These are phyloP conservation scores for Pleurotus citrinopileatus DNA, from an alignment of 768 basidiomycete genomes.

Conservation along the genomic window DNA sequence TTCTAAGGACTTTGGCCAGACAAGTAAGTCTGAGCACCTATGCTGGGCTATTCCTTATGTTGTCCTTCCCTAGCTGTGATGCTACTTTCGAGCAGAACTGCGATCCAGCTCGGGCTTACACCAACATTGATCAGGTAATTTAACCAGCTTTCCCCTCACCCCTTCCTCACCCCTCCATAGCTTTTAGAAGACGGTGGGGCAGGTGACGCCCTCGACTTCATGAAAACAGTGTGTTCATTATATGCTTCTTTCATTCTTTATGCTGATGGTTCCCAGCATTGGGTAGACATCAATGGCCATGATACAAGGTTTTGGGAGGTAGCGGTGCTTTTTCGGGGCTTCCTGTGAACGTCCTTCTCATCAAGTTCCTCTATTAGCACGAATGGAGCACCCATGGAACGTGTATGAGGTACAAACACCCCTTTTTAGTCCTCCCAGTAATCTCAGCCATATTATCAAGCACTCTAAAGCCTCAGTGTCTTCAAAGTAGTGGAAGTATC, in stretches of 20 bases:
- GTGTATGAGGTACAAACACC: constrained; percentile 38
- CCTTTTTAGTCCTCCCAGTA: neutral
- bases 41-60: neutral
- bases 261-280: constrained; percentile 34
- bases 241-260: neutral
- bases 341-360: constrained; percentile 8
- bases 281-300: constrained; percentile 58
- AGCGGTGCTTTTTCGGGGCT: constrained; percentile 15
- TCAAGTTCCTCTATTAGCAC: no score
- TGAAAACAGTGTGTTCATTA: constrained; percentile 45
- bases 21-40: constrained; percentile 28
- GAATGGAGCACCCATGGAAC: constrained; percentile 74
- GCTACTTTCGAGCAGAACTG: constrained; percentile 41
- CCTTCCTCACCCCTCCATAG: constrained; percentile 26
- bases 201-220: constrained; percentile 53
- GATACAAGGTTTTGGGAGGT: constrained; percentile 73
- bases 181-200: constrained; percentile 56
- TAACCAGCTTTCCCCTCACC: no score
- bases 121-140: constrained; percentile 36
- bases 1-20: constrained; percentile 51
- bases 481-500: constrained; percentile 48
- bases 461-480: constrained; percentile 58
- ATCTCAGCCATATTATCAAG: constrained; percentile 26
- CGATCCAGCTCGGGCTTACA: constrained; percentile 46
- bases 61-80: constrained; percentile 38